A percentile compares a stretch with the other conserved stretches of the same genome.
phyloP scores from a whole-genome alignment of 192 early-diverging fungal genomes.

The Coemansia sp. region DNA sequence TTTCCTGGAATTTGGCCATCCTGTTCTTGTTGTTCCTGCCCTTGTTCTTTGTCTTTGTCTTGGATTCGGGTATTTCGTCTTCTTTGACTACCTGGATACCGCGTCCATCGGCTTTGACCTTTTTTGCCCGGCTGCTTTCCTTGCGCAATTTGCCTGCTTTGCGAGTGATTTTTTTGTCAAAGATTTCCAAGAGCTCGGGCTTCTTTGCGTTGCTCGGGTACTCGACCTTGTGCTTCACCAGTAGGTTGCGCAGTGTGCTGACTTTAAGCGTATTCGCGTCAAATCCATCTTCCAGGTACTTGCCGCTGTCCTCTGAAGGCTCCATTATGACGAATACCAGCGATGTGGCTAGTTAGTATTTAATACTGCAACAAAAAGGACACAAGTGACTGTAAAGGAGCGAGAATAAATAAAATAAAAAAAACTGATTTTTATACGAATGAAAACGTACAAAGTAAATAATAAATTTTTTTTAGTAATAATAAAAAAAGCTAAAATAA shows the following conservation, averaged over 20 bases:
- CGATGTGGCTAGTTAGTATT: not conserved
- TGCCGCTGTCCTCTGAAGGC: slow-evolving; percentile 14
- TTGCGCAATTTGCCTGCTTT: slow-evolving; percentile 40
- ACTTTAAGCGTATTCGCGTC: slow-evolving; percentile 46
- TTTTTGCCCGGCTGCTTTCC: slow-evolving; percentile 28
- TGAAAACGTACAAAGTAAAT: too few relatives aligned
- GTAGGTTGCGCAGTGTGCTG: slow-evolving; percentile 32
- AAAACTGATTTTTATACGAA: too few relatives aligned
- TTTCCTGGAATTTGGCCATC: not conserved
- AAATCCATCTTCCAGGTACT: slow-evolving; percentile 50
- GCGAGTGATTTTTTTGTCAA: slow-evolving; percentile 20
- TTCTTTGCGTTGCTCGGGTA: slow-evolving; percentile 51
- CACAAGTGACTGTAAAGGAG: too few relatives aligned
- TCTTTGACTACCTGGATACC: slow-evolving; percentile 32
- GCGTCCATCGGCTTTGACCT: slow-evolving; percentile 29
- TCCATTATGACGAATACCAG: not conserved
- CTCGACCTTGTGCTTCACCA: slow-evolving; percentile 42
- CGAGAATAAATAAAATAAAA: too few relatives aligned
- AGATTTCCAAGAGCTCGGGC: slow-evolving; percentile 28
- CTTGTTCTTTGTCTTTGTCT: not conserved
- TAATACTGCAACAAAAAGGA: not conserved
- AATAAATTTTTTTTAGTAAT: not conserved
- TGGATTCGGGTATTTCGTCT: not conserved
- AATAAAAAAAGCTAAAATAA: slow-evolving; percentile 2
- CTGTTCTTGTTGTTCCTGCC: too few relatives aligned